A percentile compares a stretch with the other conserved stretches of the same genome.
phyloP scores from a whole-genome alignment of 306 rosid genomes.

The Lathyrus tuberosus region DNA sequence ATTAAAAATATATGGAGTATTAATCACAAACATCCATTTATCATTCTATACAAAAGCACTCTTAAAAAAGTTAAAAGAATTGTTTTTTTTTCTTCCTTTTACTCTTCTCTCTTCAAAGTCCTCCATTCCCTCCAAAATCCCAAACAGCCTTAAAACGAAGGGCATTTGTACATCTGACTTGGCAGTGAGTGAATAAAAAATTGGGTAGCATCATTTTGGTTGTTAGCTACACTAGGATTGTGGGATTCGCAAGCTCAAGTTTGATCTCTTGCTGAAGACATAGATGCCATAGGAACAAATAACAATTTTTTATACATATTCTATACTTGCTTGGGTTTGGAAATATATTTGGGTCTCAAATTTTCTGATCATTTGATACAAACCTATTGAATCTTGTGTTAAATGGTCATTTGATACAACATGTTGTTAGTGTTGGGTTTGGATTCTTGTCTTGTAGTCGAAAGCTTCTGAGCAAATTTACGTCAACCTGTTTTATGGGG shows the following conservation, averaged over 20 bases:
- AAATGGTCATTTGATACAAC: background rate
- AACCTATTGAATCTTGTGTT: slow-evolving; percentile 1
- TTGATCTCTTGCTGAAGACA: background rate
- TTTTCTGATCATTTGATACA: background rate
- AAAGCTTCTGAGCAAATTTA: background rate
- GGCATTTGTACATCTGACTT: background rate
- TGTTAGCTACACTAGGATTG: slow-evolving; percentile 6
- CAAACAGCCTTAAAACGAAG: background rate
- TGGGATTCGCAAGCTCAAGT: background rate
- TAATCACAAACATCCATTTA: too few relatives aligned
- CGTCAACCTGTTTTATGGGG: background rate
- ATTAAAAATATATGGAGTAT: too few relatives aligned
- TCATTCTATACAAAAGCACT: too few relatives aligned
- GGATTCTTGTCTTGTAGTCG: too few relatives aligned
- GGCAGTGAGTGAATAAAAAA: background rate
- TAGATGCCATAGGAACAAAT: background rate
- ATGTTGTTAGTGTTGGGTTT: slow-evolving; percentile 8
- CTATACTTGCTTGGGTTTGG: slow-evolving; percentile 13
- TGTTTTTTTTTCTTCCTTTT: too few relatives aligned
- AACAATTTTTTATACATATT: background rate
- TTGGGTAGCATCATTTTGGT: slow-evolving; percentile 4
- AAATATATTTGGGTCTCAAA: slow-evolving; percentile 6
- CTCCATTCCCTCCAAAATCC: too few relatives aligned
- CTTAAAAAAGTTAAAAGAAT: too few relatives aligned
- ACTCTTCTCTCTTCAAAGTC: too few relatives aligned